These are phyloP conservation scores for Talaromyces funiculosus DNA, from an alignment of 2,329 filamentous ascomycete genomes.

Conservation along the genomic window DNA sequence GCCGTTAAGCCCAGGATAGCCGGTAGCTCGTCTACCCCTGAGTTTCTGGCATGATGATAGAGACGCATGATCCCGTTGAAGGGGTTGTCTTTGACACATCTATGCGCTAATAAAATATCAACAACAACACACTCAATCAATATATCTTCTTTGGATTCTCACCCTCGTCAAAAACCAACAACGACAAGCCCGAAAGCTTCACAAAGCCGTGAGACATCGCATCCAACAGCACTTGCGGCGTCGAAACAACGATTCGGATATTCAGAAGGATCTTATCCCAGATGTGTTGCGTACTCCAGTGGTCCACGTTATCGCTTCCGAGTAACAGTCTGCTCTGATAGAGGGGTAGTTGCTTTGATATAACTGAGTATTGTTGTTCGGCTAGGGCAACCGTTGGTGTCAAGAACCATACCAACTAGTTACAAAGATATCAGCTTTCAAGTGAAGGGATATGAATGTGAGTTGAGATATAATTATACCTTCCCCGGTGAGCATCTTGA, in stretches of 20 bases:
- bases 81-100: constrained; percentile 60
- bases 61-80: constrained; percentile 69
- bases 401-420: constrained; percentile 62
- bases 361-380: constrained; percentile 58
- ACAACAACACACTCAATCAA: not conserved
- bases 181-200: constrained; percentile 54
- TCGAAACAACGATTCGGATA: constrained; percentile 69
- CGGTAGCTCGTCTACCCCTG: constrained; percentile 44
- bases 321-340: constrained; percentile 58
- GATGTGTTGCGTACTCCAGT: constrained; percentile 61
- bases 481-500: constrained; percentile 50
- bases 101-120: constrained; percentile 54
- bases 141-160: constrained; percentile 16
- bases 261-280: constrained; percentile 65
- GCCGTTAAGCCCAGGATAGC: constrained; percentile 74
- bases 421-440: not conserved
- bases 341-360: constrained; percentile 54
- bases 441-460: not conserved
- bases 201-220: constrained; percentile 72
- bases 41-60: constrained; percentile 51
- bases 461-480: constrained; percentile 40
- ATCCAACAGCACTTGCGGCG: constrained; percentile 68
- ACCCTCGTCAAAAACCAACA: constrained; percentile 84
- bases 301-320: constrained; percentile 63
- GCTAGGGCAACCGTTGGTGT: constrained; percentile 65